Conservation (phyloP, 768 basidiomycete species). For the Collybia sp. region DNA sequence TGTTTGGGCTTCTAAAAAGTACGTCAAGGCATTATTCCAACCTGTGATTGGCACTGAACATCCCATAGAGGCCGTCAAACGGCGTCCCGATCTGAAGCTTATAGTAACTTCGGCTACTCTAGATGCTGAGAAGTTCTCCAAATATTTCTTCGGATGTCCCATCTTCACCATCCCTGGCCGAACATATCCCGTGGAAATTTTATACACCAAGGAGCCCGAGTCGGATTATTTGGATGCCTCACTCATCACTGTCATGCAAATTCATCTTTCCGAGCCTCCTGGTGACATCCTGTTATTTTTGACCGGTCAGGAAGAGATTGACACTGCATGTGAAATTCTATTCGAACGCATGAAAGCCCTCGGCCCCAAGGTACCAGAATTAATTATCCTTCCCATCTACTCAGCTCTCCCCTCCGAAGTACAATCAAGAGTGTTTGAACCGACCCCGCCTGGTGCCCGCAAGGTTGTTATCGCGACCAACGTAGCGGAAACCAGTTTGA, state of each 20-base stretch:
- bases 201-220: constrained; percentile 99
- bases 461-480: constrained; percentile 99
- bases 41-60: constrained; percentile 9
- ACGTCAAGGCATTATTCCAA: constrained; percentile 16
- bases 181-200: constrained; percentile 95
- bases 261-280: constrained; percentile 95
- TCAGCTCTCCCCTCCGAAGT: constrained; percentile 97
- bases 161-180: constrained; percentile 99
- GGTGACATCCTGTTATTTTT: constrained; percentile 96
- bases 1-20: constrained; percentile 96
- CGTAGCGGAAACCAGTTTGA: constrained; percentile 97
- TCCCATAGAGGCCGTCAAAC: constrained; percentile 82
- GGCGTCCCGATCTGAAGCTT: constrained; percentile 91
- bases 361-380: constrained; percentile 97
- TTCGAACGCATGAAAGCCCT: constrained; percentile 99
- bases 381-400: constrained; percentile 96
- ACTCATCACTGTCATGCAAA: constrained; percentile 99
- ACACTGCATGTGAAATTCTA: constrained; percentile 94
- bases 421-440: constrained; percentile 96
- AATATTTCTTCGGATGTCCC: constrained; percentile 98
- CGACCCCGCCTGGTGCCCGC: constrained; percentile 95
- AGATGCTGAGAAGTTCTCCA: constrained; percentile 99
- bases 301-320: constrained; percentile 98
- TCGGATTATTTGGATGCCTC: constrained; percentile 96
- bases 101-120: constrained; percentile 98